These are phyloP conservation scores for Vitis labrusca DNA, from an alignment of 164 flowering plant species.

Conservation along the genomic window DNA sequence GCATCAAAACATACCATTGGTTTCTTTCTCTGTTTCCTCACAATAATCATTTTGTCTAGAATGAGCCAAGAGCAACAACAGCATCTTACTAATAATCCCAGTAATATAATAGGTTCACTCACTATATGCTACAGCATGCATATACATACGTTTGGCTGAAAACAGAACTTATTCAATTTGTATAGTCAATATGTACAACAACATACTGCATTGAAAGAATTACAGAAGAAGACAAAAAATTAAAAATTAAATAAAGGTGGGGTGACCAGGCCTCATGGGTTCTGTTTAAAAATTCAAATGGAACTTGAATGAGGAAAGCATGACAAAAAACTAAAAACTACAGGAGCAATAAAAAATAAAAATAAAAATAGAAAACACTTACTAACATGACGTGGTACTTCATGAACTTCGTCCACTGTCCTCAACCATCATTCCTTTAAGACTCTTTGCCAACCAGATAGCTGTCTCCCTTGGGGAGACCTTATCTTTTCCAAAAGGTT, in stretches of 20 bases:
- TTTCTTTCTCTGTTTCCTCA: too few species aligned
- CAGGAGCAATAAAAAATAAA: background rate
- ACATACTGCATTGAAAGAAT: constrained; percentile 27
- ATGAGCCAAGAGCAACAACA: too few species aligned
- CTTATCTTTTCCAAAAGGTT: constrained; percentile 93
- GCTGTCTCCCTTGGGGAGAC: constrained; percentile 99
- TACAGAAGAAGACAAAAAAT: constrained; percentile 9
- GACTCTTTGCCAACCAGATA: constrained; percentile 95
- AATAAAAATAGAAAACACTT: constrained; percentile 9
- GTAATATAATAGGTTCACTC: too few species aligned
- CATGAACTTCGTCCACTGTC: constrained; percentile 55
- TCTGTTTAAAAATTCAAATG: constrained; percentile 9
- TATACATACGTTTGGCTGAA: constrained; percentile 3
- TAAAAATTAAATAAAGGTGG: background rate
- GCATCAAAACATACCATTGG: too few species aligned
- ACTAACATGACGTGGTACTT: constrained; percentile 18
- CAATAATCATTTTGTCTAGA: too few species aligned
- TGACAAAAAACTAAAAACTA: constrained; percentile 5
- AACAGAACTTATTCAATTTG: constrained; percentile 5
- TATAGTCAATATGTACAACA: constrained; percentile 35
- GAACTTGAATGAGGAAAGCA: constrained; percentile 10
- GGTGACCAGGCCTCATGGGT: background rate
- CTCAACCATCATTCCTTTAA: constrained; percentile 95
- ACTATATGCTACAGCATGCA: too few species aligned
- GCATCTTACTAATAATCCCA: too few species aligned